phyloP scores from a whole-genome alignment of 2,329 filamentous ascomycete species.

The Ophiostoma ips region DNA sequence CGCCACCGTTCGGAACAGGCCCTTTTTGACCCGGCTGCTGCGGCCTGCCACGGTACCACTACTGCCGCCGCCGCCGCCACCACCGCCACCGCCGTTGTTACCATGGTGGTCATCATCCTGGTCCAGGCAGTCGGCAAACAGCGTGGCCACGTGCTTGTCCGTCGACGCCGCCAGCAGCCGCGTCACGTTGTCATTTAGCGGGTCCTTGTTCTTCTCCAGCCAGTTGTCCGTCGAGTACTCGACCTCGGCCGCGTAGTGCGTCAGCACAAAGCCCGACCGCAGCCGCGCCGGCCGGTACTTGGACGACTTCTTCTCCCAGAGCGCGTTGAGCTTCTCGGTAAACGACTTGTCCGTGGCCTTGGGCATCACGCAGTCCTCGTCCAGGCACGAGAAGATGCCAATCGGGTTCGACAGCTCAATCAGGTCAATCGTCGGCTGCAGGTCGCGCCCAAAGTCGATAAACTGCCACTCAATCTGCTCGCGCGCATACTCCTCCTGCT shows the following conservation, averaged over 20 bases:
- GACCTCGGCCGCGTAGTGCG: conserved; percentile 94
- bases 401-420: conserved; percentile 95
- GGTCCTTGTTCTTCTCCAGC: conserved; percentile 99
- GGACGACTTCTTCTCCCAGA: conserved; percentile 91
- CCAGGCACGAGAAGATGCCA: conserved; percentile 94
- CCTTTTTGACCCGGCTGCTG: conserved; percentile 82
- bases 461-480: conserved; percentile 99
- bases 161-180: conserved; percentile 69
- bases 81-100: too few species aligned
- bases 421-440: conserved; percentile 94
- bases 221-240: conserved; percentile 92
- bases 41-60: conserved; percentile 44
- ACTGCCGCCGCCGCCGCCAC: too few species aligned
- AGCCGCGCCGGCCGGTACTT: conserved; percentile 87
- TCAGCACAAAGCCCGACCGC: conserved; percentile 85
- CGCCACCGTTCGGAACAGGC: conserved; percentile 89
- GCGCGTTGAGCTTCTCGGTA: conserved; percentile 88
- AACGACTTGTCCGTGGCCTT: conserved; percentile 96
- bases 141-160: conserved; percentile 66
- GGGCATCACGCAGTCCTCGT: conserved; percentile 97
- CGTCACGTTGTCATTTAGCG: conserved; percentile 92
- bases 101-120: conserved; percentile 54
- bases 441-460: conserved; percentile 93
- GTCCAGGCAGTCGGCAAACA: conserved; percentile 80
- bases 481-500: conserved; percentile 93